These are phyloP conservation scores for Citrus hindsii DNA, from an alignment of 345 rosid genomes.

Conservation along the genomic window DNA sequence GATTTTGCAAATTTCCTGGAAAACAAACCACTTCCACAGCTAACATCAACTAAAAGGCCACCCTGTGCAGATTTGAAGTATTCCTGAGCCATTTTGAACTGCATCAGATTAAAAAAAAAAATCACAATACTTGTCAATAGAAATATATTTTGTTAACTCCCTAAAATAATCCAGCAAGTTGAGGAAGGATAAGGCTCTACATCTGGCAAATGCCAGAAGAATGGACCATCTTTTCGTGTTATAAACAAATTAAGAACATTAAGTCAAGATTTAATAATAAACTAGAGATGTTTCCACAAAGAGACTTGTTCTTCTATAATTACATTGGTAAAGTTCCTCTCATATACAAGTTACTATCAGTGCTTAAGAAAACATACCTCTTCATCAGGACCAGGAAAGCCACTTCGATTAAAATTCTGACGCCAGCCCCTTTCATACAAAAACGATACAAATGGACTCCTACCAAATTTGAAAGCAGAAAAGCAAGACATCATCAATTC, in stretches of 20 bases:
- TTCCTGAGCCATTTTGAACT: conserved; percentile 95
- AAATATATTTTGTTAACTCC: neutral
- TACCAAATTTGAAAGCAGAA: conserved; percentile 25
- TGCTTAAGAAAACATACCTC: conserved; percentile 49
- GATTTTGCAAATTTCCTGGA: conserved; percentile 83
- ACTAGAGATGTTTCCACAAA: neutral
- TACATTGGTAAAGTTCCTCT: neutral
- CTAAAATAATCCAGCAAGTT: neutral
- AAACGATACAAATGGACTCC: conserved; percentile 94
- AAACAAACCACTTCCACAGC: conserved; percentile 95
- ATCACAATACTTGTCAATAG: neutral
- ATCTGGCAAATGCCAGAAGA: neutral
- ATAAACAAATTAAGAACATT: neutral
- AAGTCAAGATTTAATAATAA: neutral
- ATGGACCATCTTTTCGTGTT: neutral
- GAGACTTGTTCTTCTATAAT: neutral
- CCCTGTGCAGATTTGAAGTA: conserved; percentile 74
- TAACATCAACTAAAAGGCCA: conserved; percentile 86
- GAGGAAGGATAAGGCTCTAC: neutral
- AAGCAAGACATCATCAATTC: neutral
- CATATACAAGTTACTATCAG: neutral
- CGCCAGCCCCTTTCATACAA: conserved; percentile 98
- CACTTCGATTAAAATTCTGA: conserved; percentile 67
- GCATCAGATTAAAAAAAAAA: conserved; percentile 27
- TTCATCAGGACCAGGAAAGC: conserved; percentile 95